Conservation (phyloP, 805 yeast species). For the Candida broadrunensis region DNA sequence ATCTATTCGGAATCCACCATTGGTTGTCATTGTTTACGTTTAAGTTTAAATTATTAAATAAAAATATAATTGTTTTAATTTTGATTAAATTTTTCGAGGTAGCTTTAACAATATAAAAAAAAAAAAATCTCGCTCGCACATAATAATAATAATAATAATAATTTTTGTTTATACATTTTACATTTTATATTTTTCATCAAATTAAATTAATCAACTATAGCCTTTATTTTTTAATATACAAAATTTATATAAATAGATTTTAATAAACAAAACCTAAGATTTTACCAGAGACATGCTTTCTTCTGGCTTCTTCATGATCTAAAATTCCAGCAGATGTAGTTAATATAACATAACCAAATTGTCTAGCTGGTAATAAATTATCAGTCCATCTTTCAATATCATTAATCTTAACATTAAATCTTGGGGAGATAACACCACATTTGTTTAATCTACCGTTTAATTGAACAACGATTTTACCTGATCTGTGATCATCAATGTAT, state of each 20-base stretch:
- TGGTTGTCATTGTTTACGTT: not conserved
- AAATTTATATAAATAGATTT: not conserved
- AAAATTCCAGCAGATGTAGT: slow-evolving; percentile 99
- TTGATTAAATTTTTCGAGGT: not conserved
- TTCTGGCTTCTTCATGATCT: slow-evolving; percentile 99
- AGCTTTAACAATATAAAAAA: not conserved
- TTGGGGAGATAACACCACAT: slow-evolving; percentile 98
- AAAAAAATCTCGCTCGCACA: too few relatives aligned
- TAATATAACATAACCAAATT: slow-evolving; percentile 94
- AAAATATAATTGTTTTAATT: too few relatives aligned
- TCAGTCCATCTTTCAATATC: slow-evolving; percentile 99
- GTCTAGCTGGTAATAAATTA: slow-evolving; percentile 98
- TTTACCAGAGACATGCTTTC: slow-evolving; percentile 99
- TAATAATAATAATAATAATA: too few relatives aligned
- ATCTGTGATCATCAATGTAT: slow-evolving; percentile 98
- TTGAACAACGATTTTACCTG: slow-evolving; percentile 95
- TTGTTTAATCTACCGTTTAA: slow-evolving; percentile 98
- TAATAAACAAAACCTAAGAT: slow-evolving; percentile 97
- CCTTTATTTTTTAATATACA: not conserved
- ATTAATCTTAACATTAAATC: slow-evolving; percentile 93
- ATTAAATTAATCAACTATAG: too few relatives aligned
- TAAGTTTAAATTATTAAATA: too few relatives aligned
- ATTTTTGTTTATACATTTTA: too few relatives aligned
- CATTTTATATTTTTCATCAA: too few relatives aligned
- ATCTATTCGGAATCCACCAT: slow-evolving; percentile 1